Base-by-base conservation (phyloP, 202 grass and related monocot genomes). In the Dendrocalamus latiflorus region DNA sequence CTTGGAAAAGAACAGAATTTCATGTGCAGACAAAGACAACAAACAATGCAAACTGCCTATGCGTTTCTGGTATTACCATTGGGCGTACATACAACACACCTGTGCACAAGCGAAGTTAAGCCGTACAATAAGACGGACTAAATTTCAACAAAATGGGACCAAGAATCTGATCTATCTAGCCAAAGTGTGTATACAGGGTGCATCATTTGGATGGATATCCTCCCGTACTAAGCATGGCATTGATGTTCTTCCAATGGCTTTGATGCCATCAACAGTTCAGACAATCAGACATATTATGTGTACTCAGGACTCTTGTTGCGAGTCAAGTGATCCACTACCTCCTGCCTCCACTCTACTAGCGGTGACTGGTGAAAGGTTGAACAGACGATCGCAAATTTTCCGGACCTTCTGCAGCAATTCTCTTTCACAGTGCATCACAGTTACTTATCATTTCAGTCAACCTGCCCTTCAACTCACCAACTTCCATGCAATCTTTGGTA, bases 361-460 rank as follows among this genome's bases (percentile, higher is more conserved):
- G 49, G 81, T 78, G 60, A 93, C 47, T 9, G 49, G 81, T 75
- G 60, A 93, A 95, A 41, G 85, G 84, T 68, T 86, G 49, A 61
- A 89, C 48, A 1, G 93, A 89, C 28, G 71, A 74, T 39, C 78
- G 72, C 14, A 99, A 68, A 49, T 77, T 77, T 68, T 93, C 89
- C 38, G 89, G 87, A 51, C 89, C 96, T 90, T 89, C 86, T 59
- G 78, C 77, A 69, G 49, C 50, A 61, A 99, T 94, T 77, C 91
- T 95, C 71, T 92, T 96, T 81, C 91, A 96, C 70, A 94, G 42
- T 59, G 96, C 89, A 69, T 99, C 89, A 1, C 91, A 99, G 67
- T 99, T 94, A 74, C 93, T 95, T 68, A 99, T 84, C 12, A 95
- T 88, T 85, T 96, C 93, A 70, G 93, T 95, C 75, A 99, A 86